Base-by-base conservation (phyloP, 2,329 filamentous ascomycete species). In the Graphiopsis chlorocephala region DNA sequence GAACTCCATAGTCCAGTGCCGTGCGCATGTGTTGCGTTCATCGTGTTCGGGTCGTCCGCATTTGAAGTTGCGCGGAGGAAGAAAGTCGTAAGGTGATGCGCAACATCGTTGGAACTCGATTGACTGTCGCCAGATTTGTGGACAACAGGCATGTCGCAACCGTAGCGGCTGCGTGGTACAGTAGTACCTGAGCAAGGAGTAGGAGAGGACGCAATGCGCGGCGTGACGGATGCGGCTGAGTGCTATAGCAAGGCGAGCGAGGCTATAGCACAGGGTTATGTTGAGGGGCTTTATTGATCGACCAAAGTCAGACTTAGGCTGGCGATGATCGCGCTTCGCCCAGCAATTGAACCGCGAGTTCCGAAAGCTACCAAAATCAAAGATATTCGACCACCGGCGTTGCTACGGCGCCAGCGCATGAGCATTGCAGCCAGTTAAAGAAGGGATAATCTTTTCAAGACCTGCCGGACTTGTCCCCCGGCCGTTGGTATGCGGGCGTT, bases 251-350 rank as follows among this genome's bases (percentile, higher is more conserved):
- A 17, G 48, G 55, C 33, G 48, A 52, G 58, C 25, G 29, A 11
- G 48, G 55, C 25, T 58, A 58, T 58, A 48, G 48, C 48, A 45
- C 38, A 55, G 53, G 58, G 31, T 62, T 62, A 55, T 20, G 60
- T 62, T 62, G 60, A 62, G 60, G 60, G 60, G 60, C 33, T 53
- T 53, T 38, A 55, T 38, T 62, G 60, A 62, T 62, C 60, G 60
- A 55, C 60, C 23, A 42, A 62, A 62, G 48, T 62, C 26, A 55
- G 48, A 23, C 33, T 61, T 29, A 52, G 17, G 25, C 25, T 52
- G 60, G 60, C 20, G 23, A 53, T 48, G 47, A 3, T 29, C 57
- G 35, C 25, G 20, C 38, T 47, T 47, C 35, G 35, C 38, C 42
- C 56, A 58, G 38, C 33, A 47, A 17, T 60, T 12, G 38, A 47